Percentiles rank a stretch among this genome's conserved stretches.
Evolutionary conservation across 1,139 yeast species (phyloP).

Genomic region (Waltiozyma sp.): DNA sequence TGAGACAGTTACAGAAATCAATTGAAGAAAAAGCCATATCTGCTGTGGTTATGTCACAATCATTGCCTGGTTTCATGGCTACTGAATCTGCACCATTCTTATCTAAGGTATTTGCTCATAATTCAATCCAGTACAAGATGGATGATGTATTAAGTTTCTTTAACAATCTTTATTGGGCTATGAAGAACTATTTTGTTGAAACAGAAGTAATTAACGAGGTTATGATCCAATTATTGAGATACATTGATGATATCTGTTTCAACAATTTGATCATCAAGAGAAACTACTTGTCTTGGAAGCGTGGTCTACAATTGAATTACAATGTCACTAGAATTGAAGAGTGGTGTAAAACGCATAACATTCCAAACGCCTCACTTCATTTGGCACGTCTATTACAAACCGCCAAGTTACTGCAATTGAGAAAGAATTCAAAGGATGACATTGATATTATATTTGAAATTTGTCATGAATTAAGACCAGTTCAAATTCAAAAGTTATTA

Average conservation of each 20-base stretch:
- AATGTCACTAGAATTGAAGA: constrained; percentile 95
- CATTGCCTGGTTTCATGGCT: constrained; percentile 92
- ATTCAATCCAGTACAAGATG: constrained; percentile 73
- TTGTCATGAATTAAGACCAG: constrained; percentile 87
- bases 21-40: constrained; percentile 87
- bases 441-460: constrained; percentile 89
- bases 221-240: constrained; percentile 69
- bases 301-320: constrained; percentile 93
- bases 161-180: constrained; percentile 86
- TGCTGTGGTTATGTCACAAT: constrained; percentile 89
- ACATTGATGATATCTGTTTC: constrained; percentile 90
- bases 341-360: constrained; percentile 95
- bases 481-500: constrained; percentile 86
- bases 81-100: constrained; percentile 80
- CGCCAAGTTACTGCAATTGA: constrained; percentile 83
- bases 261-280: constrained; percentile 94
- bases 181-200: constrained; percentile 87
- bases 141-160: constrained; percentile 87
- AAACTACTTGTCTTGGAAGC: constrained; percentile 91
- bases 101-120: constrained; percentile 64
- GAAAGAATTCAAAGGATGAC: constrained; percentile 84
- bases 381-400: constrained; percentile 88
- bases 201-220: constrained; percentile 79
- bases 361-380: constrained; percentile 82
- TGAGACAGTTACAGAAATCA: constrained; percentile 89